phyloP scores from a whole-genome alignment of 345 rosid species.

The Orychophragmus violaceus region DNA sequence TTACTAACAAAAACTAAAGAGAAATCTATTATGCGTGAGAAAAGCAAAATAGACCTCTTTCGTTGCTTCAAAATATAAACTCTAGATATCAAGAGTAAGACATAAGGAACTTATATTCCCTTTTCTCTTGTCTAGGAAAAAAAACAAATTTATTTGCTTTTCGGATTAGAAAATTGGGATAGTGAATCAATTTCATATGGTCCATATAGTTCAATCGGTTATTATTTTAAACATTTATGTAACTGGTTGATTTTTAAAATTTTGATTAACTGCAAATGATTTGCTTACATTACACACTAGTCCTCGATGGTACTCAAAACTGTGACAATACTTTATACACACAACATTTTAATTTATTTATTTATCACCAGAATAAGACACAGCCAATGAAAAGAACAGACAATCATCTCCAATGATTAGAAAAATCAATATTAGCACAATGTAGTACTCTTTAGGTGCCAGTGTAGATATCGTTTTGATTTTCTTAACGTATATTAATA shows the following conservation, averaged over 20 bases:
- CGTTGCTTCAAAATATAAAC: constrained; percentile 28
- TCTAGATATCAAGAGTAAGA: constrained; percentile 29
- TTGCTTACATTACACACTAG: constrained; percentile 24
- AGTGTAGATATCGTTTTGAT: background rate
- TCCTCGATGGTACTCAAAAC: constrained; percentile 12
- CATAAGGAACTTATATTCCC: constrained; percentile 27
- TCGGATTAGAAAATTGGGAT: background rate
- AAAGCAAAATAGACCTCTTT: constrained; percentile 21
- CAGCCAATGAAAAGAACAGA: constrained; percentile 9
- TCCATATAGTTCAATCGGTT: background rate
- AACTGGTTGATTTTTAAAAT: background rate
- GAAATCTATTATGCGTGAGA: constrained; percentile 8
- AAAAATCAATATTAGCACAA: constrained; percentile 2
- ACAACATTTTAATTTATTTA: background rate
- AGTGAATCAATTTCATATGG: constrained; percentile 1
- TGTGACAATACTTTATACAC: constrained; percentile 8
- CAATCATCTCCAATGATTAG: constrained; percentile 18
- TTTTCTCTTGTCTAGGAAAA: constrained; percentile 3
- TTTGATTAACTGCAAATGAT: background rate
- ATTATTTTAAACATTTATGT: background rate
- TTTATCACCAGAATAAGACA: constrained; percentile 8
- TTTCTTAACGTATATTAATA: background rate
- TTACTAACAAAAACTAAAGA: background rate
- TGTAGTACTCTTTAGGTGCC: background rate
- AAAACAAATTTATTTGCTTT: constrained; percentile 6